These are phyloP conservation scores for Phaeolepiota aurea DNA, from an alignment of 768 basidiomycete genomes.

Conservation along the genomic window DNA sequence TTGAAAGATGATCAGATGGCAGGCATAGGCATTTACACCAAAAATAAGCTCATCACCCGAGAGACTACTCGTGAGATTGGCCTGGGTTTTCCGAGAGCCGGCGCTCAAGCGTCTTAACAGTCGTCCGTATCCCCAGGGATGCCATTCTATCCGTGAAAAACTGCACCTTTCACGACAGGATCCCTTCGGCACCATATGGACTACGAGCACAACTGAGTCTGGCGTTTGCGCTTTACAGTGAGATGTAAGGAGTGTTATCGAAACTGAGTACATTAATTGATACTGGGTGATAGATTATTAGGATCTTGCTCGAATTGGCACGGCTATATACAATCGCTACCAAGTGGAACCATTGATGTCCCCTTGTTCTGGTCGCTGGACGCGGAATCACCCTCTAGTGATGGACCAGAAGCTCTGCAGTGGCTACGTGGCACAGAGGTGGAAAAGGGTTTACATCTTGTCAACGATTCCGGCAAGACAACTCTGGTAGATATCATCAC, in stretches of 20 bases:
- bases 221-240: slow-evolving; percentile 54
- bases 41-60: slow-evolving; percentile 19
- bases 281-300: slow-evolving; percentile 28
- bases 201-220: slow-evolving; percentile 52
- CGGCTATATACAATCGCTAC: slow-evolving; percentile 60
- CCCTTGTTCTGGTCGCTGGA: slow-evolving; percentile 49
- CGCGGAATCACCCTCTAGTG: slow-evolving; percentile 7
- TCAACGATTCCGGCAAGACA: too few relatives aligned
- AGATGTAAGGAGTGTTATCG: slow-evolving; percentile 35
- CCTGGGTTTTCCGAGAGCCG: slow-evolving; percentile 1
- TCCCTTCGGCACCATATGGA: slow-evolving; percentile 43
- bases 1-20: slow-evolving; percentile 19
- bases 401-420: slow-evolving; percentile 20
- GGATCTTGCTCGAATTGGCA: slow-evolving; percentile 48
- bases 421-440: slow-evolving; percentile 40
- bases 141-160: slow-evolving; percentile 55
- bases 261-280: slow-evolving; percentile 1
- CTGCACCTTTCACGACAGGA: slow-evolving; percentile 35
- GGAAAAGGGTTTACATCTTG: too few relatives aligned
- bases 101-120: slow-evolving; percentile 22
- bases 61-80: slow-evolving; percentile 24
- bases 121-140: slow-evolving; percentile 56
- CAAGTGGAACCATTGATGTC: slow-evolving; percentile 41
- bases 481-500: too few relatives aligned
- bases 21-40: slow-evolving; percentile 25